Base-by-base conservation (phyloP, 2,329 filamentous ascomycete species). In the Camillea tinctor region DNA sequence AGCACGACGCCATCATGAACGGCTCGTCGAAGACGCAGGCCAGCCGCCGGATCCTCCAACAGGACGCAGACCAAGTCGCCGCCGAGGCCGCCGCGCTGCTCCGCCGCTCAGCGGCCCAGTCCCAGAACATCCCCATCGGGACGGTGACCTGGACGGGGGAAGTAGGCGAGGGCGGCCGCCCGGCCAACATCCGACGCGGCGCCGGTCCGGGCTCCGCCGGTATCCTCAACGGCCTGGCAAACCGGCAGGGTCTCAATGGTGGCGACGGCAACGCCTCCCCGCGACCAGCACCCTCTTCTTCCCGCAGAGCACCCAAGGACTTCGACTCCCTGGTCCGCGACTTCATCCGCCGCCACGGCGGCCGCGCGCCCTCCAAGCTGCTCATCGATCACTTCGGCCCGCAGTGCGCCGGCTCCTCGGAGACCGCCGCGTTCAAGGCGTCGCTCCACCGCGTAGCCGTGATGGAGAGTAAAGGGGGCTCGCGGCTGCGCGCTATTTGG, bases 81-180 rank as follows among this genome's bases (percentile, higher is more conserved):
- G 86, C 88, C 0, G 81, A 90, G 69, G 93, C 94, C 1, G 92
- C 92, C 0, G 84, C 84, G 21, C 89, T 92, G 64, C 84, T 98
- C 1, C 86, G 88, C 26, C 86, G 86, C 60, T 88, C 92, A 9
- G 88, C 86, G 50, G 86, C 93, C 70, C 83, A 88, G 26, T 92
- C 93, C 2, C 83, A 87, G 11, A 83, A 80, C 8, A 80, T 94
- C 1, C 91, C 91, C 0, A 88, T 92, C 30, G 94, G 94, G 7
- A 92, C 91, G 0, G 91, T 95, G 8, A 97, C 94, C 0, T 98
- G 94, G 94, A 98, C 94, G 0, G 94, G 95, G 1, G 86, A 90
- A 67, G 87, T 90, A 52, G 94, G 94, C 9, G 84, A 89, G 54
- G 88, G 87, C 4, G 94, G 93, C 1, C 82, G 90, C 40, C 90